Percentiles rank a stretch among this genome's conserved stretches.
Conservation (phyloP, 805 yeast species). For the Kodamaea fukazawae region DNA sequence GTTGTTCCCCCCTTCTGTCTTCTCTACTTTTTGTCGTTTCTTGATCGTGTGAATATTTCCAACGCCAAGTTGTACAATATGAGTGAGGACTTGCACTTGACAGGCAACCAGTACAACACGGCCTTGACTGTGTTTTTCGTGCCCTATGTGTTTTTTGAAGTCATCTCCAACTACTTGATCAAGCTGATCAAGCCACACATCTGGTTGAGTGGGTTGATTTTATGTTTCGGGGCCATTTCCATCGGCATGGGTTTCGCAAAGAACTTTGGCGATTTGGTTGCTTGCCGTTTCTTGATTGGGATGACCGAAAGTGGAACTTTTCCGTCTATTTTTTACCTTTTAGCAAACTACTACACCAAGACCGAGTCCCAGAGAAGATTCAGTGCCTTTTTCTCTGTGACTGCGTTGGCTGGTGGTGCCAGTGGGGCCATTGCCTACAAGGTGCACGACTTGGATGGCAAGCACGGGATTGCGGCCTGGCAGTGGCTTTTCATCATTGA, state of each 20-base stretch:
- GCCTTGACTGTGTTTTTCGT: slow-evolving; percentile 70
- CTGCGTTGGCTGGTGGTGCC: slow-evolving; percentile 76
- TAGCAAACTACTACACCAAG: slow-evolving; percentile 63
- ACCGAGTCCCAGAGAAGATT: slow-evolving; percentile 67
- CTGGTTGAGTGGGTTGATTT: slow-evolving; percentile 59
- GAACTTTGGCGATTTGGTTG: slow-evolving; percentile 57
- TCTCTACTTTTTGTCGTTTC: slow-evolving; percentile 70
- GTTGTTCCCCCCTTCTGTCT: slow-evolving; percentile 77
- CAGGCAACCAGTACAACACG: slow-evolving; percentile 58
- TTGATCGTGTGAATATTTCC: slow-evolving; percentile 80
- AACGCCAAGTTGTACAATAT: slow-evolving; percentile 77
- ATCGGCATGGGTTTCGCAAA: slow-evolving; percentile 62
- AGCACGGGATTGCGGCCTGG: slow-evolving; percentile 44
- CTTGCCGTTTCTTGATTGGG: slow-evolving; percentile 65
- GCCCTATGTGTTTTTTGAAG: slow-evolving; percentile 64
- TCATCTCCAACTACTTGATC: slow-evolving; percentile 60
- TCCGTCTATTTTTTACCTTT: slow-evolving; percentile 71
- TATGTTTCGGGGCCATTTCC: slow-evolving; percentile 61
- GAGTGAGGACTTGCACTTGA: slow-evolving; percentile 50
- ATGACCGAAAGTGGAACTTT: slow-evolving; percentile 68
- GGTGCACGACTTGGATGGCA: slow-evolving; percentile 52
- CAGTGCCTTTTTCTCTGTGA: slow-evolving; percentile 65
- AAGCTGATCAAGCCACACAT: slow-evolving; percentile 60
- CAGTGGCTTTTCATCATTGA: slow-evolving; percentile 52
- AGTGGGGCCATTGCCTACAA: slow-evolving; percentile 72